phyloP scores from a whole-genome alignment of 768 basidiomycete genomes.

The Serendipita vermifera region DNA sequence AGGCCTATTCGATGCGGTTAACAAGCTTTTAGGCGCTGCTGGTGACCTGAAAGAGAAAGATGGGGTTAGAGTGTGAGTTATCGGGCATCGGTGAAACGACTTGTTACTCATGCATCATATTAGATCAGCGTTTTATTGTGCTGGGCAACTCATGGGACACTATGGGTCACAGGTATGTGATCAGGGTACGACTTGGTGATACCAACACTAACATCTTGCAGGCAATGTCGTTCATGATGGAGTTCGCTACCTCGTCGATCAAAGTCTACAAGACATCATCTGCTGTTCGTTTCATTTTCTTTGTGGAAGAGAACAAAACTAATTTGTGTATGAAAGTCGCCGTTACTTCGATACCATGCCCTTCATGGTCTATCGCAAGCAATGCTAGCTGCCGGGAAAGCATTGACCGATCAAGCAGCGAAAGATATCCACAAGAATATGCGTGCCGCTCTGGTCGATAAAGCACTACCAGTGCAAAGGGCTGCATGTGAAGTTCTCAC shows the following conservation, averaged over 20 bases:
- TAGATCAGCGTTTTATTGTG: conserved; percentile 73
- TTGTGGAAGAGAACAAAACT: conserved; percentile 10
- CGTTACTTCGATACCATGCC: conserved; percentile 73
- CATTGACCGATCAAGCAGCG: conserved; percentile 59
- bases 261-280: conserved; percentile 58
- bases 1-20: conserved; percentile 76
- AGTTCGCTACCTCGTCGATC: conserved; percentile 53
- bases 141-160: conserved; percentile 77
- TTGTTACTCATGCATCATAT: conserved; percentile 11
- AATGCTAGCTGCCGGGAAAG: conserved; percentile 65
- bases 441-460: conserved; percentile 62
- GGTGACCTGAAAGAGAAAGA: conserved; percentile 67
- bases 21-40: conserved; percentile 59
- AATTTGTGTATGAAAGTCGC: conserved; percentile 35
- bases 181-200: neutral
- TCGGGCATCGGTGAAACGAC: neutral
- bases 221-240: conserved; percentile 94
- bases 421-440: conserved; percentile 82
- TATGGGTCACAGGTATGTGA: conserved; percentile 69
- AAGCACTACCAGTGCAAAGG: conserved; percentile 72
- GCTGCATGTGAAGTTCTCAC: conserved; percentile 60
- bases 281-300: conserved; percentile 35
- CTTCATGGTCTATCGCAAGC: conserved; percentile 66
- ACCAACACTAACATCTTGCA: conserved; percentile 23
- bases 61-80: conserved; percentile 48